These are phyloP conservation scores for Sporormia fimetaria DNA, from an alignment of 495 filamentous ascomycete species.

Conservation along the genomic window DNA sequence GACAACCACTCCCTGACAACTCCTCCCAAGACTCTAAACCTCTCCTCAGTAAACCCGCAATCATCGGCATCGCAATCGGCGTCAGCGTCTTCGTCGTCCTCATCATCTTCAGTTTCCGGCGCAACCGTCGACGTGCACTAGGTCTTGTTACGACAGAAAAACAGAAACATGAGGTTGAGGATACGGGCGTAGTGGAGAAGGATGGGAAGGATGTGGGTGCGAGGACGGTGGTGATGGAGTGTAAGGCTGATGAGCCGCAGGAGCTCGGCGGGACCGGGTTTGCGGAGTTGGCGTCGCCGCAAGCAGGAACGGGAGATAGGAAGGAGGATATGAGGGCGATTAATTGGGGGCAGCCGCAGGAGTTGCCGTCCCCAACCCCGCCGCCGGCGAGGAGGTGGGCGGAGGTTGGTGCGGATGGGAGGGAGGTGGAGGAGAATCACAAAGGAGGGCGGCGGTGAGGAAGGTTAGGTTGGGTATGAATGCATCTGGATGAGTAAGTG, in stretches of 20 bases:
- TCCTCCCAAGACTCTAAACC: slow-evolving; percentile 5
- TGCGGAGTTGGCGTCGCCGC: slow-evolving; percentile 16
- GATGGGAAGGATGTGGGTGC: slow-evolving; percentile 3
- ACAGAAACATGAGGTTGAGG: slow-evolving; percentile 17
- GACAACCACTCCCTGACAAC: slow-evolving; percentile 5
- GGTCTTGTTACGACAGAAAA: too few species aligned
- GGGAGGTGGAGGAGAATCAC: too few species aligned
- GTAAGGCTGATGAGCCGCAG: slow-evolving; percentile 4
- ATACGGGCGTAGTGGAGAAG: slow-evolving; percentile 20
- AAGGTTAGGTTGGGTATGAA: too few species aligned
- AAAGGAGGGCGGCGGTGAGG: too few species aligned
- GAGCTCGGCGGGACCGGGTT: slow-evolving; percentile 18
- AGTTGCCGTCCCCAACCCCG: slow-evolving; percentile 10
- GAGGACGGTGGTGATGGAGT: neutral
- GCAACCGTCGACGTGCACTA: neutral
- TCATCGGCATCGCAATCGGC: slow-evolving; percentile 24
- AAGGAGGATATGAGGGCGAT: slow-evolving; percentile 1
- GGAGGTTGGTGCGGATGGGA: slow-evolving; percentile 10
- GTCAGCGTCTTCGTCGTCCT: slow-evolving; percentile 14
- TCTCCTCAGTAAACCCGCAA: slow-evolving; percentile 16
- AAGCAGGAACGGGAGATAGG: neutral
- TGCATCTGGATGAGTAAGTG: too few species aligned
- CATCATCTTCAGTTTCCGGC: slow-evolving; percentile 1
- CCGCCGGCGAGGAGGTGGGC: slow-evolving; percentile 1
- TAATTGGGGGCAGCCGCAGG: slow-evolving; percentile 9